phyloP scores from a whole-genome alignment of 805 yeast genomes.

The Candida hungchunana region DNA sequence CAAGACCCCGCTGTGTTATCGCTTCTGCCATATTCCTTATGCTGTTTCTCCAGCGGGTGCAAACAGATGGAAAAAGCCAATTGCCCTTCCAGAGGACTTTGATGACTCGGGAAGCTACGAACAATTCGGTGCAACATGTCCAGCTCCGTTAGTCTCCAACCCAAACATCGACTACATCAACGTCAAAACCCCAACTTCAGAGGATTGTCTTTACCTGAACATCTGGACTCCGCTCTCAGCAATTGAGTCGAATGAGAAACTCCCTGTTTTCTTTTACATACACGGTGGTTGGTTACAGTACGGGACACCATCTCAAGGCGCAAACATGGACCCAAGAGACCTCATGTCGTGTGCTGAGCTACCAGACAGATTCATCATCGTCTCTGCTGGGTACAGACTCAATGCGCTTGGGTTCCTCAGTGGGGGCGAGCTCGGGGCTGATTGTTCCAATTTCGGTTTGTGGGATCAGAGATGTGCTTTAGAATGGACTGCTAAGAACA shows the following conservation, averaged over 20 bases:
- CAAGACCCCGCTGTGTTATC: constrained; percentile 16
- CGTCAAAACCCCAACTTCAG: constrained; percentile 17
- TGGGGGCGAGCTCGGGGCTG: constrained; percentile 20
- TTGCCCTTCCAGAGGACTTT: constrained; percentile 28
- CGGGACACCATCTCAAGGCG: constrained; percentile 7
- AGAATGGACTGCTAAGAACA: constrained; percentile 41
- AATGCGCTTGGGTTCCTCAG: constrained; percentile 35
- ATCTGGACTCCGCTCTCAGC: constrained; percentile 35
- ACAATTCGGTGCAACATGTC: constrained; percentile 34
- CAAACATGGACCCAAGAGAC: constrained; percentile 14
- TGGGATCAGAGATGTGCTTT: constrained; percentile 45
- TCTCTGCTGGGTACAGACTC: constrained; percentile 37
- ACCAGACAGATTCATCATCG: constrained; percentile 34
- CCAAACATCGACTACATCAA: constrained; percentile 9
- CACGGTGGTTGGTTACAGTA: constrained; percentile 43
- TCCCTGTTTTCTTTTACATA: constrained; percentile 37
- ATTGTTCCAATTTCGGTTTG: constrained; percentile 16
- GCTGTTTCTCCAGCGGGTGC: constrained; percentile 31
- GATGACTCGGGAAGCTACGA: constrained; percentile 34
- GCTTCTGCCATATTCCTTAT: constrained; percentile 28
- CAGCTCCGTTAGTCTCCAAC: constrained; percentile 27
- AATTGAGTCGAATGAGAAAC: constrained; percentile 34
- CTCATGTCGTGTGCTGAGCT: constrained; percentile 15
- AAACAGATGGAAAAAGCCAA: constrained; percentile 32
- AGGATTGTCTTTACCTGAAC: constrained; percentile 33